Conservation (phyloP, 805 yeast species). For the Saturnispora zaruensis region DNA sequence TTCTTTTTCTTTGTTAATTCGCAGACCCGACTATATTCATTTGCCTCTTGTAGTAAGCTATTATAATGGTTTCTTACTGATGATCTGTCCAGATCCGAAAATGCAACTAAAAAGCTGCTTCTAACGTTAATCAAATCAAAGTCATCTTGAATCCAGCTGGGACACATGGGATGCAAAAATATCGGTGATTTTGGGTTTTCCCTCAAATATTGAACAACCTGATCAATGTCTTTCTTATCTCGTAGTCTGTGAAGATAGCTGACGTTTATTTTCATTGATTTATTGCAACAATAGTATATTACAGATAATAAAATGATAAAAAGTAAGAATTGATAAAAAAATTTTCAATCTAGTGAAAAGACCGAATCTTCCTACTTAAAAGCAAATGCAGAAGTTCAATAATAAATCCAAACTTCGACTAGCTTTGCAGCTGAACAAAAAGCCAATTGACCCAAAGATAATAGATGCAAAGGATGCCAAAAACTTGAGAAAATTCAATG, state of each 20-base stretch:
- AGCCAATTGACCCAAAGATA: conserved; percentile 10
- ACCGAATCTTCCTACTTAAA: neutral
- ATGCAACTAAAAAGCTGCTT: neutral
- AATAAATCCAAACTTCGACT: conserved; percentile 4
- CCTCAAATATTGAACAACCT: neutral
- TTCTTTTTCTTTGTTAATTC: neutral
- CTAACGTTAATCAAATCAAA: neutral
- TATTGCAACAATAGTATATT: neutral
- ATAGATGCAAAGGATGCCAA: neutral
- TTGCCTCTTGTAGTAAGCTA: neutral
- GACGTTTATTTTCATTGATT: neutral
- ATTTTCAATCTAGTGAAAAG: neutral
- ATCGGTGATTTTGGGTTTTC: neutral
- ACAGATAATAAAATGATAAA: neutral
- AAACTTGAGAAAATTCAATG: conserved; percentile 16
- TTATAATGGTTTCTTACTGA: neutral
- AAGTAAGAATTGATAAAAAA: neutral
- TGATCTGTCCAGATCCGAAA: neutral
- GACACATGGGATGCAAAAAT: conserved; percentile 4
- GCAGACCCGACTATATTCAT: neutral
- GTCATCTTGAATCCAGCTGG: neutral
- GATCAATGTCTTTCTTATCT: neutral
- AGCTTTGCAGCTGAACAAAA: conserved; percentile 5
- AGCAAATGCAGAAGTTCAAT: neutral
- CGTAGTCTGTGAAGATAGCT: conserved; percentile 1